Evolutionary conservation across 345 rosid species (phyloP).

Genomic region (Bruguiera sexangula): DNA sequence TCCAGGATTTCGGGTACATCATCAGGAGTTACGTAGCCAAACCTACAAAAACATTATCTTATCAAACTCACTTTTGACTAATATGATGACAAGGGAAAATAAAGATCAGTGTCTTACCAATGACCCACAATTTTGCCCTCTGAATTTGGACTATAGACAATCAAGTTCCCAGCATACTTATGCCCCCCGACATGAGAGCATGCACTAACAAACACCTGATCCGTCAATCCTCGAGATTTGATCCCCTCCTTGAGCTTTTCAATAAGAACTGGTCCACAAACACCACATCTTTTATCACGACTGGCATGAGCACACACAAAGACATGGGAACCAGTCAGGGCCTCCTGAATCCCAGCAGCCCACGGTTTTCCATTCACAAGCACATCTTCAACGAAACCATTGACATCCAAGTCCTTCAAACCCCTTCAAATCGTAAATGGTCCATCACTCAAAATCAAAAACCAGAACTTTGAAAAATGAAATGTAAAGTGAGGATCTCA

Average conservation of each 20-base stretch:
- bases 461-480: not conserved
- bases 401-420: constrained; percentile 58
- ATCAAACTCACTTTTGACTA: not conserved
- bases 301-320: constrained; percentile 93
- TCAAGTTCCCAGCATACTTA: constrained; percentile 95
- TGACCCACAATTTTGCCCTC: constrained; percentile 67
- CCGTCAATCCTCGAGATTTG: constrained; percentile 54
- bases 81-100: not conserved
- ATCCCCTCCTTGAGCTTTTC: constrained; percentile 69
- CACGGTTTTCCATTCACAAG: constrained; percentile 75
- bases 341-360: constrained; percentile 60
- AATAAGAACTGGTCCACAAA: constrained; percentile 87
- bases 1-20: constrained; percentile 86
- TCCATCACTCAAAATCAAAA: constrained; percentile 10
- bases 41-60: constrained; percentile 45
- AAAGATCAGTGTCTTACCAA: constrained; percentile 45
- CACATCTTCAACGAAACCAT: constrained; percentile 81
- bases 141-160: constrained; percentile 61
- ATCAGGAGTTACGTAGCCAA: constrained; percentile 89
- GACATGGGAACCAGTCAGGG: constrained; percentile 58
- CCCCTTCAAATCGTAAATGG: constrained; percentile 40
- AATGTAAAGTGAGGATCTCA: not conserved
- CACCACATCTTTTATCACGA: constrained; percentile 92
- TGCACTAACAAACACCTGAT: constrained; percentile 55
- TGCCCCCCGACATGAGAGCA: constrained; percentile 97